Conservation (phyloP, 176 grass and related monocot genomes). For the Carex scoparia region DNA sequence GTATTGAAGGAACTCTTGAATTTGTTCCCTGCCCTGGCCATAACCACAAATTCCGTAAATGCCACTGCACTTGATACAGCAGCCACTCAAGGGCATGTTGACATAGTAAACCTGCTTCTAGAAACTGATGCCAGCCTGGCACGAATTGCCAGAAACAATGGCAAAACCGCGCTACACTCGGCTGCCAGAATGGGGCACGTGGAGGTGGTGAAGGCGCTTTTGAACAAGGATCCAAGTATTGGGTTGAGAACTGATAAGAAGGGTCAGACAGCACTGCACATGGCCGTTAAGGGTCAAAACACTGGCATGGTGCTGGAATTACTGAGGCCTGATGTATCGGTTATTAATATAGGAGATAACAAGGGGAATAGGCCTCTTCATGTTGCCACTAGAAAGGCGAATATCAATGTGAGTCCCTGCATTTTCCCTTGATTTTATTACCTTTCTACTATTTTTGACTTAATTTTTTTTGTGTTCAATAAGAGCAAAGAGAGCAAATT, state of each 20-base stretch:
- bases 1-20: constrained; percentile 69
- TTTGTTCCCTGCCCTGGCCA: constrained; percentile 71
- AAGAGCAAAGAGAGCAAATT: background rate
- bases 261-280: constrained; percentile 89
- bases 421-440: background rate
- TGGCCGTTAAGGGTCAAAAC: constrained; percentile 94
- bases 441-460: background rate
- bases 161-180: constrained; percentile 83
- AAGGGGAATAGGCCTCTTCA: constrained; percentile 86
- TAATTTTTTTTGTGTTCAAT: background rate
- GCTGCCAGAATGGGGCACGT: constrained; percentile 96
- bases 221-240: constrained; percentile 81
- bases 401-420: constrained; percentile 48
- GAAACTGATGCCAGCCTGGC: constrained; percentile 82
- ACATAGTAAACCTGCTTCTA: constrained; percentile 82
- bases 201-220: constrained; percentile 62
- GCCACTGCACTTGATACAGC: constrained; percentile 93
- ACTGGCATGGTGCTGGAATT: constrained; percentile 66
- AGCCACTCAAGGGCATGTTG: constrained; percentile 74
- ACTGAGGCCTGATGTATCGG: constrained; percentile 62
- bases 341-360: constrained; percentile 70
- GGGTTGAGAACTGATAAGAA: constrained; percentile 90
- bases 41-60: constrained; percentile 89
- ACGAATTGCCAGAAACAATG: constrained; percentile 81
- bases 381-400: constrained; percentile 85